Base-by-base conservation (phyloP, 129 eudicot species). In the Ambrosia trifida region DNA sequence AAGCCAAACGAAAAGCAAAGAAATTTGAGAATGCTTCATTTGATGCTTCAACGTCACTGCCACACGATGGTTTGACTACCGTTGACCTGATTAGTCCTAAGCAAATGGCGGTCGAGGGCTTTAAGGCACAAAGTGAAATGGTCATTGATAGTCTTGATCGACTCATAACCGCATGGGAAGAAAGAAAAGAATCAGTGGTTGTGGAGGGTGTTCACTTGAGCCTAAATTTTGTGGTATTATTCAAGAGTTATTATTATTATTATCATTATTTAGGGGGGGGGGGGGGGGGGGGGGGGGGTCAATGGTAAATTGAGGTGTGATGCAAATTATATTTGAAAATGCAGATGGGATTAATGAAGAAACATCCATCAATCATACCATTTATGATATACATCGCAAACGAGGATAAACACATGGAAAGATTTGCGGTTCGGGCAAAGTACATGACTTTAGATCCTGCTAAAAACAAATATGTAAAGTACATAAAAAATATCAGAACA, bases 261-360 rank as follows among this genome's bases (percentile, higher is more conserved):
- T n/a, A n/a, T n/a, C n/a, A n/a, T n/a, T n/a, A n/a, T n/a, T n/a
- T n/a, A n/a, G n/a, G n/a, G n/a, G n/a, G n/a, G n/a, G n/a, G n/a
- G n/a, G n/a, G n/a, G n/a, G n/a, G n/a, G n/a, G n/a, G n/a, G n/a
- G n/a, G n/a, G n/a, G n/a, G n/a, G n/a, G n/a, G n/a, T n/a, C n/a
- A n/a, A n/a, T n/a, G n/a, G n/a, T n/a, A n/a, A n/a, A n/a, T n/a
- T n/a, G n/a, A 53, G 30, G 33, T 53, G 13, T 53, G 60, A 53
- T 53, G 60, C 33, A 5, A 53, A 6, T 7, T 53, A 18, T 57
- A 16, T 63, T 66, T 40, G 66, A 11, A 28, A 40, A 52, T 86
- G 88, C 91, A 92, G 98, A 92, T 92, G 96, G 89, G 91, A 50
- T 87, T 92, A 36, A 89, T 92, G 96, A 92, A 89, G 81, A 92